Conservation (phyloP, 2,329 filamentous ascomycete species). For the Leptodontidium sp. region DNA sequence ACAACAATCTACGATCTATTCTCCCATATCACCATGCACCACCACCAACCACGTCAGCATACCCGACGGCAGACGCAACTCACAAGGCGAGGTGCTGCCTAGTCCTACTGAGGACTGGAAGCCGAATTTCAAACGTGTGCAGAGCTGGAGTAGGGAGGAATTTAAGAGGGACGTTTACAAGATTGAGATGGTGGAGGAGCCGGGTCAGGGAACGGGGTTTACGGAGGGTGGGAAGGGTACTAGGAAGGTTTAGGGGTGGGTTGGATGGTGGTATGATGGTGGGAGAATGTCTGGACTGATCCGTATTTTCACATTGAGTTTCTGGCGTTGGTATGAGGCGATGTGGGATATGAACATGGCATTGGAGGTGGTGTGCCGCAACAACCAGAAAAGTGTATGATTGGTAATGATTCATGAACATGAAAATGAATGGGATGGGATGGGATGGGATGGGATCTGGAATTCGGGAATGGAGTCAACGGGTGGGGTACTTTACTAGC, state of each 20-base stretch:
- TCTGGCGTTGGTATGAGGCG: background rate
- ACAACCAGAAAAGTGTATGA: background rate
- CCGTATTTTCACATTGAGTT: background rate
- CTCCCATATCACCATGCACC: background rate
- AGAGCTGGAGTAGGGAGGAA: constrained; percentile 45
- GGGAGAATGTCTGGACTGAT: background rate
- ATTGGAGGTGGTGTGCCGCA: background rate
- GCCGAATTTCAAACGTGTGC: constrained; percentile 36
- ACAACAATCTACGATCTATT: background rate
- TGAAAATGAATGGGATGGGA: background rate
- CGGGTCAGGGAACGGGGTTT: constrained; percentile 29
- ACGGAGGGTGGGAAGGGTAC: constrained; percentile 29
- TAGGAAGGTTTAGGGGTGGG: constrained; percentile 2
- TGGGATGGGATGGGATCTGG: background rate
- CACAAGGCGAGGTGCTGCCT: constrained; percentile 35
- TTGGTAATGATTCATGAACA: too few species aligned
- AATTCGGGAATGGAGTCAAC: background rate
- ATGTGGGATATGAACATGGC: background rate
- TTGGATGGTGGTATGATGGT: background rate
- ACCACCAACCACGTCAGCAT: constrained; percentile 23
- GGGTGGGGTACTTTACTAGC: background rate
- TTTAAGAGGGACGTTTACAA: constrained; percentile 39
- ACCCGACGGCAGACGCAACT: constrained; percentile 40
- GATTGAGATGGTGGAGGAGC: constrained; percentile 29
- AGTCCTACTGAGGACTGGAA: constrained; percentile 41